Base-by-base conservation (phyloP, 495 filamentous ascomycete species). In the Penicillium ochrochloron region DNA sequence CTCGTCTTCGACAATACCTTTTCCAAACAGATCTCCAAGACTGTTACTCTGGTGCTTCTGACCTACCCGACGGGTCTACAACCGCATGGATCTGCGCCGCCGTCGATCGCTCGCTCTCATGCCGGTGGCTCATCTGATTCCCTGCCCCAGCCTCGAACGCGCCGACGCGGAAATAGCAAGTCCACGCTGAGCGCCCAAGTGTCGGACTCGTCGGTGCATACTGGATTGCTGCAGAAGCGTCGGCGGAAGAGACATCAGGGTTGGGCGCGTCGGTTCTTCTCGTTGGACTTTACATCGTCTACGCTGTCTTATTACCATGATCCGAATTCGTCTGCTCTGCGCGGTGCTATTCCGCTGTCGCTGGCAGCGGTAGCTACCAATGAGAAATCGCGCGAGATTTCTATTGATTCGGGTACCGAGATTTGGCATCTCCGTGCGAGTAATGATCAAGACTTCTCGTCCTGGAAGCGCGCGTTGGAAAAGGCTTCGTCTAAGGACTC, bases 1-100 rank as follows among this genome's bases (percentile, higher is more conserved):
- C 83, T 99, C 59, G 92, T 98, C 29, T 97, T 99, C 73, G 95
- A 99, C 84, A 99, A 99, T 73, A 99, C 96, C 35, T 98, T 98
- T 75, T 96, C 94, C 55, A 98, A 97, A 79, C 90, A 93, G 72
- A 87, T 92, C 44, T 92, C 93, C 57, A 99, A 99, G 78, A 96
- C 90, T 42, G 92, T 91, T 14, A 98, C 94, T 21, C 91, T 98
- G 66, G 94, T 97, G 21, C 85, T 98, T 48, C 84, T 98, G 66
- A 97, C 92, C 15, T 97, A 98, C 68, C 93, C 94, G 35, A 93
- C 92, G 39, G 88, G 88, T 64, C 81, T 88, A 15, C 90, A 93
- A 23, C 95, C 96, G 0, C 92, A 93, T 61, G 63, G 41, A 19
- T 71, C 69, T 4, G 66, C 62, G 7, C 44, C 60, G 19, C 46